A percentile compares a stretch with the other conserved stretches of the same genome.
These are phyloP conservation scores for Skeletonema tropicum DNA, from an alignment of 108 stramenopile genomes.

Conservation along the genomic window DNA sequence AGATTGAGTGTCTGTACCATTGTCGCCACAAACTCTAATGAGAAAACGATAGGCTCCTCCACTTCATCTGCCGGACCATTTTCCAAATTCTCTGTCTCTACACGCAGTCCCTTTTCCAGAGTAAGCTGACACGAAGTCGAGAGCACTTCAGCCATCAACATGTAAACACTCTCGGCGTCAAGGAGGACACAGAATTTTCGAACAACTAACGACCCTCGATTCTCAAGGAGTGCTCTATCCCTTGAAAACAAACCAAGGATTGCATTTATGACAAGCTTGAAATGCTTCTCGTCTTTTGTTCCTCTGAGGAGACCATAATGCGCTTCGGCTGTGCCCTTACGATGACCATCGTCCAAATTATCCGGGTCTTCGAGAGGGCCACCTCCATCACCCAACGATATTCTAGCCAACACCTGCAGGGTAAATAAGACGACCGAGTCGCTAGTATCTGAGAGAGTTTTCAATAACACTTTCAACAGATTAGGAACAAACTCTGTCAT, in stretches of 20 bases:
- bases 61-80: slow-evolving; percentile 39
- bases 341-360: slow-evolving; percentile 30
- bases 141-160: slow-evolving; percentile 86
- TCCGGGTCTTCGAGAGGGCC: slow-evolving; percentile 38
- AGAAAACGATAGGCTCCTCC: slow-evolving; percentile 43
- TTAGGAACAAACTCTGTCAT: slow-evolving; percentile 91
- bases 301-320: slow-evolving; percentile 42
- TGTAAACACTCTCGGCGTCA: slow-evolving; percentile 93
- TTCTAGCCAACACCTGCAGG: slow-evolving; percentile 93
- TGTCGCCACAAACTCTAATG: slow-evolving; percentile 90
- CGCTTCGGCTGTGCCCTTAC: slow-evolving; percentile 25
- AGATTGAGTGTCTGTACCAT: slow-evolving; percentile 99
- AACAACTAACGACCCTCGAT: slow-evolving; percentile 94
- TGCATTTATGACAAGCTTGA: slow-evolving; percentile 91
- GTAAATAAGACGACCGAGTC: slow-evolving; percentile 91
- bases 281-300: slow-evolving; percentile 76
- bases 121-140: slow-evolving; percentile 58
- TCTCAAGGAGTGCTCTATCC: slow-evolving; percentile 92
- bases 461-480: slow-evolving; percentile 89
- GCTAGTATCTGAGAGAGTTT: slow-evolving; percentile 92
- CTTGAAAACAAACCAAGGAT: slow-evolving; percentile 88
- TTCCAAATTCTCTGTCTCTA: slow-evolving; percentile 9
- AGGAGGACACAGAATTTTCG: slow-evolving; percentile 95
- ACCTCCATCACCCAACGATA: slow-evolving; percentile 65
- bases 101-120: not conserved